Conservation (phyloP, 2,329 filamentous ascomycete genomes). For the Neonectria faginata region DNA sequence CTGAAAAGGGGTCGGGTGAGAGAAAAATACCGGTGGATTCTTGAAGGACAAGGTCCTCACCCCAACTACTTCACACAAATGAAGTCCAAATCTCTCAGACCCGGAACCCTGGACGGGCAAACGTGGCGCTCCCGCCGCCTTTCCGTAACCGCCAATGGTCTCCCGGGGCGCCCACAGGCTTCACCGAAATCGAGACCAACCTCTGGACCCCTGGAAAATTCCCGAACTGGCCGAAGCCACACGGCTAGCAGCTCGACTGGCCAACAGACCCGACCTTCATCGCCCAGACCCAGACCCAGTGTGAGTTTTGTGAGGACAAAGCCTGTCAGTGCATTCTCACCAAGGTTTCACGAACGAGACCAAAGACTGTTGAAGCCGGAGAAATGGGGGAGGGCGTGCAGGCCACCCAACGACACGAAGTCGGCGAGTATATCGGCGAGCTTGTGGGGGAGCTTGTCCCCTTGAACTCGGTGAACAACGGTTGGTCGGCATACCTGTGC, state of each 20-base stretch:
- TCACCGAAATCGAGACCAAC: not conserved
- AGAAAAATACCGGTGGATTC: not conserved
- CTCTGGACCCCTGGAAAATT: not conserved
- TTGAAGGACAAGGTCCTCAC: not conserved
- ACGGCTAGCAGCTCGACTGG: not conserved
- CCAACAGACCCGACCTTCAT: not conserved
- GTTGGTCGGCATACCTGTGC: not conserved
- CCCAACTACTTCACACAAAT: not conserved
- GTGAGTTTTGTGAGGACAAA: not conserved
- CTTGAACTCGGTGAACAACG: not conserved
- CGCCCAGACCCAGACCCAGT: not conserved
- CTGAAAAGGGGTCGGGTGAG: not conserved
- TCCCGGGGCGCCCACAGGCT: not conserved
- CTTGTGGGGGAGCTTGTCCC: not conserved
- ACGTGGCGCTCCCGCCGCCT: not conserved
- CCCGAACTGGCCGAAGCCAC: not conserved
- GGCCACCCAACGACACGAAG: not conserved
- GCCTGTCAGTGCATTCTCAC: not conserved
- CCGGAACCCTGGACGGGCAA: not conserved
- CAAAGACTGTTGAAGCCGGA: not conserved
- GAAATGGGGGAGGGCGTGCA: not conserved
- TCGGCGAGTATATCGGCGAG: not conserved
- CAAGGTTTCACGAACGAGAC: not conserved
- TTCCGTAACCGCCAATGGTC: not conserved
- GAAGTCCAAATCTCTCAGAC: not conserved